Evolutionary conservation across 2,329 filamentous ascomycete genomes (phyloP).

Genomic region (Arthrobotrys entomopaga): DNA sequence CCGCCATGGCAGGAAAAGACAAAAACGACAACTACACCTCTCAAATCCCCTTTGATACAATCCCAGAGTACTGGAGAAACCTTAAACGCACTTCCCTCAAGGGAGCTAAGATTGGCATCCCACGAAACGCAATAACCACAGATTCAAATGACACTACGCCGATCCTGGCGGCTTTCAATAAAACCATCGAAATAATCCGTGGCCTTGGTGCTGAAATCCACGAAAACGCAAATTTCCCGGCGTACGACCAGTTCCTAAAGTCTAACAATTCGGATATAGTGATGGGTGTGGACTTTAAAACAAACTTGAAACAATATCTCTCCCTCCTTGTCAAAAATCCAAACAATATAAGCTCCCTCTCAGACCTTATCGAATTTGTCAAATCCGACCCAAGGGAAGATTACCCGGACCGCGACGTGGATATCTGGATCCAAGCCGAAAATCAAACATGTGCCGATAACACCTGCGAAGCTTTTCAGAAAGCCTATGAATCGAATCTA

Average conservation of each 20-base stretch:
- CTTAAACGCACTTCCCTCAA: conserved; percentile 34
- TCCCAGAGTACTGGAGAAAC: conserved; percentile 39
- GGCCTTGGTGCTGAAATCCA: conserved; percentile 29
- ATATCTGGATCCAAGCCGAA: conserved; percentile 28
- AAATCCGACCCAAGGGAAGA: conserved; percentile 27
- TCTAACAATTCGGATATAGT: conserved; percentile 7
- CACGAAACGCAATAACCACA: conserved; percentile 16
- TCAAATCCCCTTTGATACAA: conserved; percentile 56
- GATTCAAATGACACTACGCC: background rate
- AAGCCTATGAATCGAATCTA: conserved; percentile 27
- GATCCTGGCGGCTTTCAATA: conserved; percentile 25
- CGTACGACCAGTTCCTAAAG: conserved; percentile 19
- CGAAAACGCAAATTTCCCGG: conserved; percentile 42
- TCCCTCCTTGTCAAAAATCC: conserved; percentile 29
- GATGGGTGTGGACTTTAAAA: conserved; percentile 39
- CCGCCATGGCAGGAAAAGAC: conserved; percentile 75
- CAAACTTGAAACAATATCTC: conserved; percentile 42
- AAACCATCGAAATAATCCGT: conserved; percentile 34
- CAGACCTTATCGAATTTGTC: conserved; percentile 37
- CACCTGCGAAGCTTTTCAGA: conserved; percentile 24
- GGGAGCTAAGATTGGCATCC: conserved; percentile 47
- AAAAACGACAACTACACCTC: conserved; percentile 73
- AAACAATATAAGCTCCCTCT: conserved; percentile 25
- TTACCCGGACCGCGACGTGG: conserved; percentile 42
- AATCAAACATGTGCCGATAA: conserved; percentile 42